Evolutionary conservation across 2,329 filamentous ascomycete genomes (phyloP).

Genomic region (Sporothrix curviconia): DNA sequence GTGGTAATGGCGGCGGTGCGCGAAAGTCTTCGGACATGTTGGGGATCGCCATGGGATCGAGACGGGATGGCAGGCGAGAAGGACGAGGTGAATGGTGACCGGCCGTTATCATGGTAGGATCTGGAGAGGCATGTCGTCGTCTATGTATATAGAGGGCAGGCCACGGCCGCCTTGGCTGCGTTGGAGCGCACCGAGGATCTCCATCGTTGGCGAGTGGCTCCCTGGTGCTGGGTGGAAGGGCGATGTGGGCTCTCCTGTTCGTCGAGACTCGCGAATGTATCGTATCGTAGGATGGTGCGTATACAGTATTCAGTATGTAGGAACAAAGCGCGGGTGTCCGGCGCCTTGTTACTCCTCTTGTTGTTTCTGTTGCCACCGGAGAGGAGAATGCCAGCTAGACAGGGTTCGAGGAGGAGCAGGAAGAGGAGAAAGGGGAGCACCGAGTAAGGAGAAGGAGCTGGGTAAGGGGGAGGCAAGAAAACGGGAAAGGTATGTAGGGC

Average conservation of each 20-base stretch:
- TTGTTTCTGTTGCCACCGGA: constrained; percentile 7
- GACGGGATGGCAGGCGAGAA: constrained; percentile 25
- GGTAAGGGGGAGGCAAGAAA: too few relatives aligned
- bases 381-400: constrained; percentile 9
- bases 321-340: background rate
- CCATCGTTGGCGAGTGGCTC: constrained; percentile 14
- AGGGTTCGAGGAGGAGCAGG: background rate
- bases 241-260: background rate
- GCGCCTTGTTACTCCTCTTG: background rate
- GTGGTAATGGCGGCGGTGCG: constrained; percentile 32
- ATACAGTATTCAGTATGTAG: too few relatives aligned
- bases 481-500: too few relatives aligned
- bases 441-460: background rate
- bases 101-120: constrained; percentile 9
- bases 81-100: constrained; percentile 20
- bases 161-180: constrained; percentile 13
- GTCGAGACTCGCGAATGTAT: background rate
- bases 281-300: background rate
- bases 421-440: background rate
- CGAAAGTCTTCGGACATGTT: constrained; percentile 28
- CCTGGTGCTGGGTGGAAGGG: background rate
- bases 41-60: constrained; percentile 34
- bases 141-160: constrained; percentile 22
- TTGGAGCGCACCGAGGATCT: constrained; percentile 17
- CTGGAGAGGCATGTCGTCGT: constrained; percentile 17